These are phyloP conservation scores for Draba incana DNA, from an alignment of 345 rosid species.

Conservation along the genomic window DNA sequence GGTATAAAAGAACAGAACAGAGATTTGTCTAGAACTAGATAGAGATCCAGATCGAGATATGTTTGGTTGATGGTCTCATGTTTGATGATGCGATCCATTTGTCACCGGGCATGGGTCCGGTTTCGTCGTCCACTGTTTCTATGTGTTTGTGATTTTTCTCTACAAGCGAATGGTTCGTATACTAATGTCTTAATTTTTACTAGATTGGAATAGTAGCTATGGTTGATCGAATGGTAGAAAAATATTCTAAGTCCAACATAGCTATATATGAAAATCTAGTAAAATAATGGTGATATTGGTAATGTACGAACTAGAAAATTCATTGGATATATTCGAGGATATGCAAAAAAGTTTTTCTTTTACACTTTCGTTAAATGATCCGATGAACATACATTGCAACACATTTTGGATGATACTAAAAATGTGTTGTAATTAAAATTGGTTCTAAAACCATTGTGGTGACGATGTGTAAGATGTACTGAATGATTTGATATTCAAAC, in stretches of 20 bases:
- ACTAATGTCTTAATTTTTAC: not conserved
- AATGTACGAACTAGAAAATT: not conserved
- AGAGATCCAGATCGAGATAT: not conserved
- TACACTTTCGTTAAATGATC: too few species aligned
- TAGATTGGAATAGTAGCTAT: not conserved
- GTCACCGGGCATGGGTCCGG: conserved; percentile 3
- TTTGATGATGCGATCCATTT: not conserved
- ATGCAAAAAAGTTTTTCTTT: not conserved
- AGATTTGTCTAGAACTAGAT: not conserved
- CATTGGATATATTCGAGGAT: not conserved
- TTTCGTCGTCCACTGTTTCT: not conserved
- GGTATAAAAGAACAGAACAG: not conserved
- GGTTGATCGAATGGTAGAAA: not conserved
- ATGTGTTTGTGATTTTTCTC: conserved; percentile 28
- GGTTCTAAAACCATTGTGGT: too few species aligned
- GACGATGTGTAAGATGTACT: too few species aligned
- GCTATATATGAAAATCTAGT: not conserved
- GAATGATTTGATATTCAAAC: too few species aligned
- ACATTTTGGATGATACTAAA: too few species aligned
- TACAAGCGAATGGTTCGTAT: not conserved
- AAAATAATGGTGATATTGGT: too few species aligned
- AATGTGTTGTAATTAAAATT: too few species aligned
- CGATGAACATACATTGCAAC: too few species aligned
- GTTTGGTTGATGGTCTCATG: conserved; percentile 2
- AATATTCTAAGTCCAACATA: conserved; percentile 29